Evolutionary conservation across 495 filamentous ascomycete genomes (phyloP), one percentile per base, ranked within the genome.

Genomic region (Penicillium macrosclerotiorum): DNA sequence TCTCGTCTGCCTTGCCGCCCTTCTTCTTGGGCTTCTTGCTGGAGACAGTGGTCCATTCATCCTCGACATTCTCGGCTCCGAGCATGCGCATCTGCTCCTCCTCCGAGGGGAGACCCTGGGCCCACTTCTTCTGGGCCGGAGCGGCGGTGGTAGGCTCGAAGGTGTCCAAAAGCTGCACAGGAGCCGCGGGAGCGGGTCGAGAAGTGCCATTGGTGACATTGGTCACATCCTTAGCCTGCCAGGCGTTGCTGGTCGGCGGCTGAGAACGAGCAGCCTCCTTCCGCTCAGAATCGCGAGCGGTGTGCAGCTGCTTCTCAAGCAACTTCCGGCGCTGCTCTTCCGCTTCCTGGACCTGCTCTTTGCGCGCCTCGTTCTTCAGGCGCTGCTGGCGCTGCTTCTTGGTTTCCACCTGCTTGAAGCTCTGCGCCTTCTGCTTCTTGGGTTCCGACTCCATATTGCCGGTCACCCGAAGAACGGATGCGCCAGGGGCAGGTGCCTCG

Each of bases 311-410:
- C 63, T 86, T 84, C 67, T 95, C 89, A 49, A 85, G 68, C 45
- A 85, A 66, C 29, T 75, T 73, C 57, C 84, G 79, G 54, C 90
- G 80, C 57, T 87, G 72, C 51, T 81, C 77, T 70, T 95, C 90
- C 1, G 82, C 79, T 46, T 83, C 81, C 65, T 87, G 85, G 19
- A 88, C 83, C 35, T 77, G 67, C 32, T 75, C 66, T 73, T 88
- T 88, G 42, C 79, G 77, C 31, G 78, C 81, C 68, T 94, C 89
- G 38, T 77, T 81, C 78, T 92, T 95, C 63, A 82, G 75, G 26
- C 80, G 78, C 68, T 93, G 88, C 72, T 93, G 88, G 37, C 90
- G 82, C 70, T 92, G 87, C 76, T 94, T 95, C 83, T 95, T 94
- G 19, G 83, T 86, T 69, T 91, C 86, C 9, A 74, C 76, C 40